These are phyloP conservation scores for Aspergillus egyptiacus DNA, from an alignment of 495 filamentous ascomycete genomes.

Conservation along the genomic window DNA sequence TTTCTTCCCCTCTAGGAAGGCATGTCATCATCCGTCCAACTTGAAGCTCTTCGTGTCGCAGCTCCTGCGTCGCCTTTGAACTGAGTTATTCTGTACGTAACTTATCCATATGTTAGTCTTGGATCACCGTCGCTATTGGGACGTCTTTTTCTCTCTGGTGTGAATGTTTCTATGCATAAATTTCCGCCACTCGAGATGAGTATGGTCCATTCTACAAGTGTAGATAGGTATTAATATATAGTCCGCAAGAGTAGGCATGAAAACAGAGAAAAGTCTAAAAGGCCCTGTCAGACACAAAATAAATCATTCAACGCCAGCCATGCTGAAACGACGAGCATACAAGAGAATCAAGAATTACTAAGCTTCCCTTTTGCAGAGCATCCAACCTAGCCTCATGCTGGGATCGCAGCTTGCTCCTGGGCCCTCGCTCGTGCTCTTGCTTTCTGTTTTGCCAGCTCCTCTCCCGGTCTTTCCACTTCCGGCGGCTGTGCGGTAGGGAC, in stretches of 20 bases:
- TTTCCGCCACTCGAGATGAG: too few species aligned
- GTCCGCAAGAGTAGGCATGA: slow-evolving; percentile 1
- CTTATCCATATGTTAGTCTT: too few species aligned
- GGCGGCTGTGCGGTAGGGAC: slow-evolving; percentile 46
- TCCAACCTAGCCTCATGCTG: slow-evolving; percentile 8
- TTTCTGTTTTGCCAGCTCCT: slow-evolving; percentile 26
- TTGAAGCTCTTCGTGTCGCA: slow-evolving; percentile 2
- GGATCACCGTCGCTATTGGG: too few species aligned
- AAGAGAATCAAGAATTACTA: not conserved
- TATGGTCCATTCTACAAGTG: too few species aligned
- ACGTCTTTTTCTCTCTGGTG: too few species aligned
- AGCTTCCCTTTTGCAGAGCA: not conserved
- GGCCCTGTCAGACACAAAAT: not conserved
- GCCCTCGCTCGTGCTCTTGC: slow-evolving; percentile 30
- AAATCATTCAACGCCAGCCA: slow-evolving; percentile 24
- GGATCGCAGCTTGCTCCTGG: slow-evolving; percentile 28
- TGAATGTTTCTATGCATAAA: too few species aligned
- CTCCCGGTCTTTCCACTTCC: slow-evolving; percentile 20
- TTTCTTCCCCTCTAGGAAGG: not conserved
- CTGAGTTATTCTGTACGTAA: too few species aligned
- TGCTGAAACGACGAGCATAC: slow-evolving; percentile 2
- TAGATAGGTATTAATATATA: not conserved
- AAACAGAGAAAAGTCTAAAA: slow-evolving; percentile 4
- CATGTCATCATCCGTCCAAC: not conserved
- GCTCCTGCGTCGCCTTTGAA: not conserved